Evolutionary conservation across 2,329 filamentous ascomycete species (phyloP), one percentile per base, ranked within the genome.

Genomic region (Penicillium sp.): DNA sequence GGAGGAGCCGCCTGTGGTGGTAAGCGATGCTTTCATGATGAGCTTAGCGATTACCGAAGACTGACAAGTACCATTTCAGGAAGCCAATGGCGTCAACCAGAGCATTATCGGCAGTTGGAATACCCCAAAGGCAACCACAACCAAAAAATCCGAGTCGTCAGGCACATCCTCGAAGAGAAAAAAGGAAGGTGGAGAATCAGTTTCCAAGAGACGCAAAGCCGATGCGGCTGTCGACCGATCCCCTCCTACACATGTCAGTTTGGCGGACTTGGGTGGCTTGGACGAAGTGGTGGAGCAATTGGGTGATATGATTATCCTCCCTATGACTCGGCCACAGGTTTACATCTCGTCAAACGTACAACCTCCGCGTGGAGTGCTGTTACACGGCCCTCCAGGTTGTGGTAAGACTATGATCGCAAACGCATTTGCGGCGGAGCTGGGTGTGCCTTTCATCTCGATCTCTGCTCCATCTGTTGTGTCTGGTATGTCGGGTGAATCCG

Each of bases 401-500:
- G 91, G 91, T 64, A 96, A 96, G 74, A 96, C 91, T 0, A 88
- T 90, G 79, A 86, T 96, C 57, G 89, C 90, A 10, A 87, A 91
- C 71, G 90, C 90, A 1, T 88, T 91, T 65, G 91, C 91, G 3
- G 88, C 89, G 1, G 85, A 87, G 60, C 79, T 93, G 21, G 88
- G 87, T 1, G 86, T 92, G 3, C 87, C 90, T 0, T 93, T 92
- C 68, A 88, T 96, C 58, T 84, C 90, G 1, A 87, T 95, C n/a
- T 88, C 90, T 0, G 90, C 90, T 0, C 90, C 91, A 1, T 90
- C 89, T 0, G 84, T 96, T 33, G 88, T 96, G 0, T 91, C 89
- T 16, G 90, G 91, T 21, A 95, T 93, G 86, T 95, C 90, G 33
- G 91, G 91, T 65, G 91, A 95, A 70, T 93, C 90, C 0, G 91